Evolutionary conservation across 495 filamentous ascomycete species (phyloP).

Genomic region (Annulohypoxylon nitens): DNA sequence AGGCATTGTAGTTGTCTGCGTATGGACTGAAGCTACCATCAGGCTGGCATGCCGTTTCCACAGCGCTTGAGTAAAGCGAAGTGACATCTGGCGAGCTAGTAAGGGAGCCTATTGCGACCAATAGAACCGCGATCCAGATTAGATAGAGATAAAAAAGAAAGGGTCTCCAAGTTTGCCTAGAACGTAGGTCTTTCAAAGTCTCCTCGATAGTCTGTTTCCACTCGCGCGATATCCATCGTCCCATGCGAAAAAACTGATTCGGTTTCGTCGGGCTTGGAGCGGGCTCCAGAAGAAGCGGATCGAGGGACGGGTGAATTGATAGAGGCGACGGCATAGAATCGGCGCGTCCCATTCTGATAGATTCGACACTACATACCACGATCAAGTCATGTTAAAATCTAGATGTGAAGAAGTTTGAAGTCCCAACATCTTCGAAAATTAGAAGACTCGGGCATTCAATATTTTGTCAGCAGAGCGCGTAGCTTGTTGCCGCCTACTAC

Average conservation of each 20-base stretch:
- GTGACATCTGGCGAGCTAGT: conserved; percentile 3
- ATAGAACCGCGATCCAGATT: neutral
- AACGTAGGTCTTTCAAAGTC: neutral
- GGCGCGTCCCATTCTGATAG: neutral
- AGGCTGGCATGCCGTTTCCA: conserved; percentile 17
- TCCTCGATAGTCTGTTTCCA: conserved; percentile 18
- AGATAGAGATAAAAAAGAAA: neutral
- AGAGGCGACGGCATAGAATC: conserved; percentile 11
- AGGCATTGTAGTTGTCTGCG: conserved; percentile 14
- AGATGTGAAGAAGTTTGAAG: neutral
- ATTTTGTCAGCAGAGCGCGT: neutral
- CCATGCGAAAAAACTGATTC: neutral
- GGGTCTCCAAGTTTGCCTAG: neutral
- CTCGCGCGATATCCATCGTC: conserved; percentile 17
- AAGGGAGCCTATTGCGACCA: conserved; percentile 7
- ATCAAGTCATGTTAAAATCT: neutral
- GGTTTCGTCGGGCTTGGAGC: neutral
- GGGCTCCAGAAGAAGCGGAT: conserved; percentile 7
- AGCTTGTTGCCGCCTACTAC: neutral
- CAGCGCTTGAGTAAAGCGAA: neutral
- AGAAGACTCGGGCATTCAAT: neutral
- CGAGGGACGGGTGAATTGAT: conserved; percentile 12
- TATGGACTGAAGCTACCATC: conserved; percentile 16
- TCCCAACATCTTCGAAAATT: neutral
- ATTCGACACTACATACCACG: neutral